Evolutionary conservation across 164 flowering plant genomes (phyloP).

Genomic region (Nelumbo lutea): DNA sequence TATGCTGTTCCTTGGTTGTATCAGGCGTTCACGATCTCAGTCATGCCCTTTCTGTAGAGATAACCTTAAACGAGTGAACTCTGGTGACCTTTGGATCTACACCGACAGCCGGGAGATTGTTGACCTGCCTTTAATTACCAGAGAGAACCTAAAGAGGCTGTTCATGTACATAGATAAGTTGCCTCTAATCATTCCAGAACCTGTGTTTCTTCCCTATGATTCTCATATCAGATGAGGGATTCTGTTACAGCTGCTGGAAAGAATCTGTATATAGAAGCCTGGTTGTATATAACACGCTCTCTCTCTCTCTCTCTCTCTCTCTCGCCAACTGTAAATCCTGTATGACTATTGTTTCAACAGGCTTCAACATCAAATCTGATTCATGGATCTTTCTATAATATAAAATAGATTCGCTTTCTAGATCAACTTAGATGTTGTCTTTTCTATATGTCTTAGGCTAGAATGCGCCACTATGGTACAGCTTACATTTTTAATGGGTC

Average conservation of each 20-base stretch:
- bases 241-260: neutral
- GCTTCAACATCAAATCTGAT: constrained; percentile 2
- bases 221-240: constrained; percentile 35
- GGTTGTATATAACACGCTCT: constrained; percentile 8
- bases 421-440: neutral
- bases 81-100: constrained; percentile 82
- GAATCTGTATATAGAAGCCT: constrained; percentile 8
- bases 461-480: neutral
- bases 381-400: constrained; percentile 2
- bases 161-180: constrained; percentile 65
- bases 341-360: constrained; percentile 1
- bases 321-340: constrained; percentile 14
- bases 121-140: constrained; percentile 44
- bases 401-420: neutral
- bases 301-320: neutral
- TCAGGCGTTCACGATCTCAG: constrained; percentile 71
- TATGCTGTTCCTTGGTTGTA: constrained; percentile 9
- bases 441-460: neutral
- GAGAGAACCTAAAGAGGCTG: constrained; percentile 66
- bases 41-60: constrained; percentile 93
- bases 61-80: constrained; percentile 67
- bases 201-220: constrained; percentile 40
- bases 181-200: constrained; percentile 66
- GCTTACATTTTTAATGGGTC: too few species aligned
- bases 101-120: constrained; percentile 42